phyloP scores from a whole-genome alignment of 2,329 filamentous ascomycete genomes.

The Corinectria fuckeliana region DNA sequence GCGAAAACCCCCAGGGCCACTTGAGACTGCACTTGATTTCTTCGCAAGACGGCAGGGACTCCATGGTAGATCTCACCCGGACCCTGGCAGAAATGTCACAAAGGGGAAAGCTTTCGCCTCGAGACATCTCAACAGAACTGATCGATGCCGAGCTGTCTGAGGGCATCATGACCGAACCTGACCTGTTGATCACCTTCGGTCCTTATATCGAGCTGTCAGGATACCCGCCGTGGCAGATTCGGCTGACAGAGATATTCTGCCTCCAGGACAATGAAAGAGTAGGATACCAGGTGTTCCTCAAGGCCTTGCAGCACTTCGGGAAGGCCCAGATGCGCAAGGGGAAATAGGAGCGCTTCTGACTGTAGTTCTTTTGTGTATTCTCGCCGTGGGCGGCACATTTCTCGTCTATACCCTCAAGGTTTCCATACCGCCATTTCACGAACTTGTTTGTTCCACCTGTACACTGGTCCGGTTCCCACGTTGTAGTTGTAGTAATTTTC shows the following conservation, averaged over 20 bases:
- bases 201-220: conserved; percentile 84
- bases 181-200: conserved; percentile 86
- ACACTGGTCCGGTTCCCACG: conserved; percentile 72
- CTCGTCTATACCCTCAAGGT: conserved; percentile 30
- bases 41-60: conserved; percentile 87
- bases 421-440: conserved; percentile 57
- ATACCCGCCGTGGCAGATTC: conserved; percentile 96
- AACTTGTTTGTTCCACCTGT: conserved; percentile 66
- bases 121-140: conserved; percentile 84
- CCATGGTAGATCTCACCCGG: conserved; percentile 92
- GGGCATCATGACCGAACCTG: conserved; percentile 85
- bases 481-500: conserved; percentile 89
- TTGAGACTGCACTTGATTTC: conserved; percentile 79
- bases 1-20: conserved; percentile 46
- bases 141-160: conserved; percentile 87
- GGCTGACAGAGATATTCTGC: conserved; percentile 92
- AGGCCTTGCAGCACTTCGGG: conserved; percentile 82
- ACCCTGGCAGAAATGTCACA: conserved; percentile 96
- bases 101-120: conserved; percentile 77
- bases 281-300: conserved; percentile 92
- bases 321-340: conserved; percentile 90
- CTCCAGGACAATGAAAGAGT: conserved; percentile 80
- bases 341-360: conserved; percentile 48
- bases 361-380: conserved; percentile 8
- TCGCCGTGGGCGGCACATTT: conserved; percentile 15